Evolutionary conservation across 306 rosid species (phyloP).

Genomic region (Geum urbanum): DNA sequence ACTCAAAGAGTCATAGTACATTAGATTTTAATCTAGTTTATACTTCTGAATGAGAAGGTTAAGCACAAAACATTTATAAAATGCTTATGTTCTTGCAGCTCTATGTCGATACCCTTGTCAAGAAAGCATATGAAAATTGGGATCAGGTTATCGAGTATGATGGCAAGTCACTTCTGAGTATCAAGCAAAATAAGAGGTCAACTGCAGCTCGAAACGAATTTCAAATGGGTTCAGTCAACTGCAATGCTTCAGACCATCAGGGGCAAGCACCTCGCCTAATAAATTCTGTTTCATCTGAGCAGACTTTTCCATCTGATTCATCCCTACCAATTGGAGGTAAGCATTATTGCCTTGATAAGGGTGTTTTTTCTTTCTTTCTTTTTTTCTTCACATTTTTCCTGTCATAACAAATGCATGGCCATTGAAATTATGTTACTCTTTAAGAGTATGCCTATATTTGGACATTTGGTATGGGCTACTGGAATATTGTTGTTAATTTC

Average conservation of each 20-base stretch:
- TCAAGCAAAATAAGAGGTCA: slow-evolving; percentile 40
- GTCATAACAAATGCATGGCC: too few species aligned
- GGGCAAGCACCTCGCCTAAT: slow-evolving; percentile 39
- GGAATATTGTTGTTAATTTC: too few species aligned
- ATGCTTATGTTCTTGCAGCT: slow-evolving; percentile 54
- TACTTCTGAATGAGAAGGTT: slow-evolving; percentile 11
- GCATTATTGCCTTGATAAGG: slow-evolving; percentile 19
- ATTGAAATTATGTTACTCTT: not conserved
- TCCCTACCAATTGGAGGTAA: slow-evolving; percentile 61
- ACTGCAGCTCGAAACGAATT: slow-evolving; percentile 48
- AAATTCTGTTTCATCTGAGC: slow-evolving; percentile 52
- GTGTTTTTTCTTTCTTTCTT: not conserved
- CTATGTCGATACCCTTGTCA: slow-evolving; percentile 83
- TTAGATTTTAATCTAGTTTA: slow-evolving; percentile 5
- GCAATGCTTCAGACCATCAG: slow-evolving; percentile 49
- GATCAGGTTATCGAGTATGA: slow-evolving; percentile 83
- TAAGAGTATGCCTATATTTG: too few species aligned
- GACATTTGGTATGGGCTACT: too few species aligned
- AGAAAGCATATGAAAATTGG: slow-evolving; percentile 96
- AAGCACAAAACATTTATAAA: slow-evolving; percentile 22
- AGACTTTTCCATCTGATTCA: slow-evolving; percentile 44
- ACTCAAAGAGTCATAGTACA: slow-evolving; percentile 16
- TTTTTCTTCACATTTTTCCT: not conserved
- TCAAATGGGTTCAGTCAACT: slow-evolving; percentile 41
- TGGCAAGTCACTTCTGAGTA: slow-evolving; percentile 71